Evolutionary conservation across 2,329 filamentous ascomycete genomes (phyloP).

Genomic region (Trichophyton verrucosum): DNA sequence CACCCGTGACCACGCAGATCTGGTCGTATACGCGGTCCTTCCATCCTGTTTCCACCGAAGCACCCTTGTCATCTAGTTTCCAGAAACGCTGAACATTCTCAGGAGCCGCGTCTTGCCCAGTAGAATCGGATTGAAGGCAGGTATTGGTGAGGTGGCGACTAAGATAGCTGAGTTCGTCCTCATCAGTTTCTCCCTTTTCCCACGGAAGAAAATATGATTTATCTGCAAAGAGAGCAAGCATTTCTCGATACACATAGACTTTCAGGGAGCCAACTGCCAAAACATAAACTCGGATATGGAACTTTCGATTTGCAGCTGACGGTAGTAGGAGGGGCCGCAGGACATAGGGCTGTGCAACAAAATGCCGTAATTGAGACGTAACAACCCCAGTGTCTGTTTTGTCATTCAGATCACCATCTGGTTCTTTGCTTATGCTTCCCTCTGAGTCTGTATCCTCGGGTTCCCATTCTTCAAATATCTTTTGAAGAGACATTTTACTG

Average conservation of each 20-base stretch:
- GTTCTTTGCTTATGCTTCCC: conserved; percentile 35
- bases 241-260: conserved; percentile 75
- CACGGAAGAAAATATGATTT: conserved; percentile 56
- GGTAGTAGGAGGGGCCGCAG: conserved; percentile 67
- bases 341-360: conserved; percentile 91
- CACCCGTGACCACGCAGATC: conserved; percentile 60
- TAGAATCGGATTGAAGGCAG: conserved; percentile 58
- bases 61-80: conserved; percentile 41
- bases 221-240: conserved; percentile 86
- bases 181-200: conserved; percentile 29
- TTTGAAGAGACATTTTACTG: conserved; percentile 68
- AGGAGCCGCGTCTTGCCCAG: conserved; percentile 35
- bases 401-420: conserved; percentile 17
- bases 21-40: conserved; percentile 57
- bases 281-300: conserved; percentile 89
- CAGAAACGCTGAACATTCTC: conserved; percentile 66
- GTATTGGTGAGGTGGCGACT: conserved; percentile 85
- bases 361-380: conserved; percentile 85
- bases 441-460: conserved; percentile 52
- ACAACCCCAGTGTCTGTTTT: conserved; percentile 46
- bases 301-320: conserved; percentile 59
- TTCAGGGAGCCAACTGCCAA: conserved; percentile 64
- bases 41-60: conserved; percentile 28
- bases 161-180: conserved; percentile 36
- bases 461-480: conserved; percentile 89